These are phyloP conservation scores for Pythium phragmiticola DNA, from an alignment of 352 stramenopile genomes.

Conservation along the genomic window DNA sequence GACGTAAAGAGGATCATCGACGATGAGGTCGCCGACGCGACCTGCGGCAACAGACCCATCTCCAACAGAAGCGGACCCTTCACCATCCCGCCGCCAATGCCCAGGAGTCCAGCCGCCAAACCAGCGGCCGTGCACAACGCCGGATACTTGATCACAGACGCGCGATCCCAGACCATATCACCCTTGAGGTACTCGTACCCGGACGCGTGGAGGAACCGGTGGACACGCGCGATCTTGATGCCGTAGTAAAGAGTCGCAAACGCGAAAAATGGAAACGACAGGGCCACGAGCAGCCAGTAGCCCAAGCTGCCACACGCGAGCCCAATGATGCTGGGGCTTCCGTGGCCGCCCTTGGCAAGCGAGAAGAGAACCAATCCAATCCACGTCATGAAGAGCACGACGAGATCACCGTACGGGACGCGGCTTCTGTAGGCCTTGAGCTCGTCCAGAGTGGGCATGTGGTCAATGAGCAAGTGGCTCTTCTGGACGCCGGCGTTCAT, in stretches of 20 bases:
- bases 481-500: conserved; percentile 50
- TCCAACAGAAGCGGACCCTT: conserved; percentile 89
- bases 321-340: conserved; percentile 68
- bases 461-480: conserved; percentile 26
- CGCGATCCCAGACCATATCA: conserved; percentile 93
- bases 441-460: conserved; percentile 40
- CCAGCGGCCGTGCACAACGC: conserved; percentile 69
- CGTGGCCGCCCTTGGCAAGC: conserved; percentile 76
- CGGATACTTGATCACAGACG: conserved; percentile 86
- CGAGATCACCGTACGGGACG: conserved; percentile 60
- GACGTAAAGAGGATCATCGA: conserved; percentile 94
- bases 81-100: conserved; percentile 92
- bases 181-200: conserved; percentile 94
- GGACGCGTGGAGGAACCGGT: conserved; percentile 55
- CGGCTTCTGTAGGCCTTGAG: conserved; percentile 50
- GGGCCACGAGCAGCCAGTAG: conserved; percentile 62
- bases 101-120: conserved; percentile 69
- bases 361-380: conserved; percentile 76
- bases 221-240: conserved; percentile 58
- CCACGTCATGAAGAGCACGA: conserved; percentile 76
- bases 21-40: conserved; percentile 87
- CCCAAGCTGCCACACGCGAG: conserved; percentile 57
- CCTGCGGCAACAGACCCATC: conserved; percentile 86
- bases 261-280: conserved; percentile 76
- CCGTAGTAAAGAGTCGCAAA: conserved; percentile 75